Evolutionary conservation across 345 rosid species (phyloP), one percentile per base, ranked within the genome.

Genomic region (Geranium brycei): DNA sequence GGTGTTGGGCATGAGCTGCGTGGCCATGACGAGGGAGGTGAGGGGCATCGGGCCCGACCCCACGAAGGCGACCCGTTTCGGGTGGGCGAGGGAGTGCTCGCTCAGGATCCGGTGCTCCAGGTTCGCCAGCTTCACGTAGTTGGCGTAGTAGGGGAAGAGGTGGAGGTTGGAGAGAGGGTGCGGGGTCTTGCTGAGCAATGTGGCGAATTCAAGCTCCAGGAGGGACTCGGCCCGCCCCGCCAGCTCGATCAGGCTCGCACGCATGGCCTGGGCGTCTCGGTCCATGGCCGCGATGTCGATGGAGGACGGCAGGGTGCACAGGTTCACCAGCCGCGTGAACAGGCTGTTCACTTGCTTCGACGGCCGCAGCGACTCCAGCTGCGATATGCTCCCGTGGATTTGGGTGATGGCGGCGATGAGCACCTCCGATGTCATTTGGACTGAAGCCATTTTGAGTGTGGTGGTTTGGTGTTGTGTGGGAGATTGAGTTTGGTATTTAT

Each of bases 31-130:
- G 17, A 79, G 12, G 15, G 80, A 76, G 16, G 83, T 79, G 13
- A 76, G 76, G 30, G 80, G 83, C 80, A 79, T 71, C 59, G 80
- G 78, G 51, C 83, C 83, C 0, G 80, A 79, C 15, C 80, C 83
- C 35, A 76, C 63, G 28, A 79, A 76, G 5, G 83, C 78, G 6
- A 74, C 78, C 47, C 69, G 71, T 71, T 69, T 73, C 0, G 78
- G 80, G 41, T 71, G 72, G 57, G 64, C 31, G 13, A 71, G 53
- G 0, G 71, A 75, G 51, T 72, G 69, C 7, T 73, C 68, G 30
- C 18, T 59, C 1, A 79, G 70, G 55, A 79, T 69, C 35, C 35
- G 65, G 30, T 59, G 31, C 61, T 76, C 80, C 51, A 71, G 31
- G 41, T 56, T 15, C 40, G 78, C 78, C 32, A 79, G 64, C 35